Conservation (phyloP, 2,329 filamentous ascomycete species). For the Claviceps fusiformis region DNA sequence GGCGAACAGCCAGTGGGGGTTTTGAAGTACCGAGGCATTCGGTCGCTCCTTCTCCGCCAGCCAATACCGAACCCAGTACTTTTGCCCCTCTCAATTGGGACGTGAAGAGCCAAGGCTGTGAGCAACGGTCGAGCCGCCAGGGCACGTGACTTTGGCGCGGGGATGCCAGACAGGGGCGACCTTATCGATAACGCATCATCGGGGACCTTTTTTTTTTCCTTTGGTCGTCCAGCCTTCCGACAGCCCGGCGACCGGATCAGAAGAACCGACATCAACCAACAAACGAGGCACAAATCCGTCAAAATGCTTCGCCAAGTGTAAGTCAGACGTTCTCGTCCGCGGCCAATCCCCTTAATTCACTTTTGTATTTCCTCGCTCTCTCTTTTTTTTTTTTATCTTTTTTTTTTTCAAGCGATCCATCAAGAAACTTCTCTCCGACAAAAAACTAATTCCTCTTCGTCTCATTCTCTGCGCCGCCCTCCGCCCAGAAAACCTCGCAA, state of each 20-base stretch:
- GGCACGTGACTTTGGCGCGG: background rate
- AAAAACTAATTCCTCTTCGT: background rate
- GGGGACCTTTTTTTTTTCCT: slow-evolving; percentile 6
- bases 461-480: background rate
- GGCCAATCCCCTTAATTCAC: no score
- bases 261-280: background rate
- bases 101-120: no score
- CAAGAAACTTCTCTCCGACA: no score
- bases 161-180: background rate
- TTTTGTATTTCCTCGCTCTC: no score
- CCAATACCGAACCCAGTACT: no score
- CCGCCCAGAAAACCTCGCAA: slow-evolving; percentile 41
- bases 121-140: no score
- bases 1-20: no score
- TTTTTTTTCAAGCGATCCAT: background rate
- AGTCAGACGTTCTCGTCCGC: slow-evolving; percentile 6
- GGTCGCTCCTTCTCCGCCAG: no score
- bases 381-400: background rate
- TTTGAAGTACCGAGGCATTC: background rate
- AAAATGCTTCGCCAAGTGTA: slow-evolving; percentile 38
- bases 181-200: slow-evolving; percentile 22
- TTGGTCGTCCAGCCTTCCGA: slow-evolving; percentile 9
- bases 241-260: background rate
- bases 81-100: no score
- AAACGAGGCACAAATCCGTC: background rate